phyloP scores from a whole-genome alignment of 2,329 filamentous ascomycete genomes.

The Alternaria atra region DNA sequence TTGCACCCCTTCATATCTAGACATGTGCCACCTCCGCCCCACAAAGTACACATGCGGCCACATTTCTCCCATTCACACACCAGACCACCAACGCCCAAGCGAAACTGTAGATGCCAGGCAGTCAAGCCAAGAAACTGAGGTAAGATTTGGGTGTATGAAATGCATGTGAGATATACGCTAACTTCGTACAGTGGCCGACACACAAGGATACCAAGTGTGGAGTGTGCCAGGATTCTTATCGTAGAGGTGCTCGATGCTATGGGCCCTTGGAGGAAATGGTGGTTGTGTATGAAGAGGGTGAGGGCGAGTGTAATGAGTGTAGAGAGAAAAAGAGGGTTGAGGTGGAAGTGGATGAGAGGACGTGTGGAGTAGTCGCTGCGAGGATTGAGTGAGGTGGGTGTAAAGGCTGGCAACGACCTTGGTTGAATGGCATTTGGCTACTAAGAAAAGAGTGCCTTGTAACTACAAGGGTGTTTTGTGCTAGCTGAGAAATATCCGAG shows the following conservation, averaged over 20 bases:
- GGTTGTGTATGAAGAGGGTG: neutral
- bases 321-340: neutral
- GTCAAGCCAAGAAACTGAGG: constrained; percentile 4
- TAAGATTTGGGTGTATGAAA: neutral
- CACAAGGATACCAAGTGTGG: constrained; percentile 6
- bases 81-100: constrained; percentile 2
- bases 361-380: neutral
- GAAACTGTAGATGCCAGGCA: neutral
- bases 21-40: constrained; percentile 15
- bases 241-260: constrained; percentile 11
- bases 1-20: neutral
- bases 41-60: constrained; percentile 20
- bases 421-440: neutral
- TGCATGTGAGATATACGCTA: neutral
- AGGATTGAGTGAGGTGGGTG: neutral
- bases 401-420: neutral
- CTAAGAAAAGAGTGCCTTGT: neutral
- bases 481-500: neutral
- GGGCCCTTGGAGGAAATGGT: constrained; percentile 9
- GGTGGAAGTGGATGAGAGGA: neutral
- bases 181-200: constrained; percentile 13
- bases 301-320: constrained; percentile 9
- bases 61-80: constrained; percentile 12
- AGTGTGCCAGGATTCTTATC: constrained; percentile 13
- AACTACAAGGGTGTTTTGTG: neutral